Conservation (phyloP, 495 filamentous ascomycete genomes). For the Jackrogersella minutella region DNA sequence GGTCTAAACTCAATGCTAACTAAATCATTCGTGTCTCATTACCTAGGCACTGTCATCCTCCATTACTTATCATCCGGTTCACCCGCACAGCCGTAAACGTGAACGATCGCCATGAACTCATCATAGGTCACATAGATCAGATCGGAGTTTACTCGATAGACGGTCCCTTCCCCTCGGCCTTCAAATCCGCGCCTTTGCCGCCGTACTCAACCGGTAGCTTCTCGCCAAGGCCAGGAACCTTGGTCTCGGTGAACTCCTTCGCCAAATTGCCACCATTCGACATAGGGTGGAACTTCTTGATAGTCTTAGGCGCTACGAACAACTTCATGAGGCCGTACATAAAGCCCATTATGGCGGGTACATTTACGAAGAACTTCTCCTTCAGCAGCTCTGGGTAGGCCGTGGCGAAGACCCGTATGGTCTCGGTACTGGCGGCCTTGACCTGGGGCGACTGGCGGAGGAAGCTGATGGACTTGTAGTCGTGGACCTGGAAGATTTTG, state of each 20-base stretch:
- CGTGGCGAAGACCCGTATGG: slow-evolving; percentile 76
- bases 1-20: slow-evolving; percentile 24
- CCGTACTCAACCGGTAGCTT: slow-evolving; percentile 73
- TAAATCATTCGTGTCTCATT: slow-evolving; percentile 33
- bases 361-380: slow-evolving; percentile 93
- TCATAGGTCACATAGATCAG: not conserved
- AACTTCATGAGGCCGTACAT: slow-evolving; percentile 81
- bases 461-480: slow-evolving; percentile 85
- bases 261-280: slow-evolving; percentile 75
- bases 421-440: slow-evolving; percentile 75
- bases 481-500: slow-evolving; percentile 88
- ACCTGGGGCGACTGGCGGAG: slow-evolving; percentile 74
- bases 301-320: slow-evolving; percentile 77
- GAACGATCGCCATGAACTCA: not conserved
- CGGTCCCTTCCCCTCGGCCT: slow-evolving; percentile 48
- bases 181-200: slow-evolving; percentile 66
- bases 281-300: slow-evolving; percentile 86
- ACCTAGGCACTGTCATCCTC: slow-evolving; percentile 27
- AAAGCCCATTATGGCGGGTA: slow-evolving; percentile 87
- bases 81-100: not conserved
- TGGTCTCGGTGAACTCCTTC: slow-evolving; percentile 62
- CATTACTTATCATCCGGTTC: slow-evolving; percentile 7
- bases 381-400: slow-evolving; percentile 88
- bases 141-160: slow-evolving; percentile 31
- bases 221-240: slow-evolving; percentile 60